phyloP scores from a whole-genome alignment of 257 asterid species.

The Capsicum baccatum region DNA sequence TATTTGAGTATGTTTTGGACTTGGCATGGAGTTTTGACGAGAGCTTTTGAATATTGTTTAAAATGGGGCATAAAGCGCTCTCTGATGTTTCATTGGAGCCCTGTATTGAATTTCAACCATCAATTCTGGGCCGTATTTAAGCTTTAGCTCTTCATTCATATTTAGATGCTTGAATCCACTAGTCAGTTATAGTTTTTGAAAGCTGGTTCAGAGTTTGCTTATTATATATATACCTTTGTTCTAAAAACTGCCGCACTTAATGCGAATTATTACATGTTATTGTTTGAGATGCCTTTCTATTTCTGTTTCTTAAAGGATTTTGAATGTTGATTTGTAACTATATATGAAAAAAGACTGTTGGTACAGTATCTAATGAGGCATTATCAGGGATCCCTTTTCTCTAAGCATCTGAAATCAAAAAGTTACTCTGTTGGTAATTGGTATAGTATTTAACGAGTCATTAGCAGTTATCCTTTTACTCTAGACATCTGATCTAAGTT shows the following conservation, averaged over 20 bases:
- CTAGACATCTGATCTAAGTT: no score
- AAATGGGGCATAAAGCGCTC: neutral
- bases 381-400: neutral
- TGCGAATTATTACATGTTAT: neutral
- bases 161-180: neutral
- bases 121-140: neutral
- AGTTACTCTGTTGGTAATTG: no score
- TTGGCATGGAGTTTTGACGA: neutral
- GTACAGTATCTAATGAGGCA: neutral
- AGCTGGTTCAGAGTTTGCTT: neutral
- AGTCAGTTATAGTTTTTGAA: neutral
- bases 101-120: neutral
- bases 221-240: neutral
- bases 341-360: neutral
- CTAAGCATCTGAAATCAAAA: neutral
- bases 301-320: neutral
- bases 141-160: neutral
- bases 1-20: neutral
- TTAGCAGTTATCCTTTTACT: no score
- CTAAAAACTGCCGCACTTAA: neutral
- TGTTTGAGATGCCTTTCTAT: neutral
- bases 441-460: no score
- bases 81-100: neutral
- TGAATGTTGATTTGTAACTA: neutral
- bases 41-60: neutral